Conservation (phyloP, 1,139 yeast genomes). For the Taphrina populina region DNA sequence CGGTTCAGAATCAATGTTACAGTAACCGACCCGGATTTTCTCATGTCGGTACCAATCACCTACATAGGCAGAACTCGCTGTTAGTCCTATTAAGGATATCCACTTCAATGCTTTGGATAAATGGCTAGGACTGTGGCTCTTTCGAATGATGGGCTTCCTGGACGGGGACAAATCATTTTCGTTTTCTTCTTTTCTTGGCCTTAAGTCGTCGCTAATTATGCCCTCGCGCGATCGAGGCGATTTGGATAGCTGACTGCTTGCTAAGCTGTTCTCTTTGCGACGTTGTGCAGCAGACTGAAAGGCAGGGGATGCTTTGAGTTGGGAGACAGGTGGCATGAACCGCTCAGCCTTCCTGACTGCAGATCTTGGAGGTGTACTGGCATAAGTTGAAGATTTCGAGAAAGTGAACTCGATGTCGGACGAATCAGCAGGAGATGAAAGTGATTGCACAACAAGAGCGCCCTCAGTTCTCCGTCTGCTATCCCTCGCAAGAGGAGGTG, state of each 20-base stretch:
- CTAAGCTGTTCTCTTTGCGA: slow-evolving; percentile 21
- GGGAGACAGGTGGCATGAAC: slow-evolving; percentile 28
- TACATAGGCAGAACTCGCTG: slow-evolving; percentile 30
- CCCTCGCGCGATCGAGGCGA: slow-evolving; percentile 5
- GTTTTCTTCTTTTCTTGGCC: slow-evolving; percentile 33
- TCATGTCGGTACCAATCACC: slow-evolving; percentile 44
- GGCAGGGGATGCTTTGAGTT: slow-evolving; percentile 23
- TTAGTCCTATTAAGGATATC: neutral
- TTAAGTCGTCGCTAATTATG: slow-evolving; percentile 30
- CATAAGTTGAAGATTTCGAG: neutral
- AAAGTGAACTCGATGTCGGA: slow-evolving; percentile 14
- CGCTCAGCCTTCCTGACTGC: slow-evolving; percentile 16
- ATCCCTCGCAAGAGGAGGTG: slow-evolving; percentile 18
- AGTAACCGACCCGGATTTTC: slow-evolving; percentile 45
- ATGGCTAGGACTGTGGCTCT: slow-evolving; percentile 18
- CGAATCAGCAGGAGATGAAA: slow-evolving; percentile 11
- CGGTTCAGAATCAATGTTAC: slow-evolving; percentile 43
- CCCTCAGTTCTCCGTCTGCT: slow-evolving; percentile 17
- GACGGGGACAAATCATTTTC: slow-evolving; percentile 20
- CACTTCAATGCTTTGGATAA: slow-evolving; percentile 9
- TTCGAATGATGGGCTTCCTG: slow-evolving; percentile 30
- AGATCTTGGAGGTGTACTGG: slow-evolving; percentile 2
- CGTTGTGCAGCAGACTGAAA: slow-evolving; percentile 33
- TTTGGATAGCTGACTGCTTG: slow-evolving; percentile 11
- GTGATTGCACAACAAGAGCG: slow-evolving; percentile 5